These are phyloP conservation scores for Phytophthora capsici DNA, from an alignment of 352 stramenopile species.

Conservation along the genomic window DNA sequence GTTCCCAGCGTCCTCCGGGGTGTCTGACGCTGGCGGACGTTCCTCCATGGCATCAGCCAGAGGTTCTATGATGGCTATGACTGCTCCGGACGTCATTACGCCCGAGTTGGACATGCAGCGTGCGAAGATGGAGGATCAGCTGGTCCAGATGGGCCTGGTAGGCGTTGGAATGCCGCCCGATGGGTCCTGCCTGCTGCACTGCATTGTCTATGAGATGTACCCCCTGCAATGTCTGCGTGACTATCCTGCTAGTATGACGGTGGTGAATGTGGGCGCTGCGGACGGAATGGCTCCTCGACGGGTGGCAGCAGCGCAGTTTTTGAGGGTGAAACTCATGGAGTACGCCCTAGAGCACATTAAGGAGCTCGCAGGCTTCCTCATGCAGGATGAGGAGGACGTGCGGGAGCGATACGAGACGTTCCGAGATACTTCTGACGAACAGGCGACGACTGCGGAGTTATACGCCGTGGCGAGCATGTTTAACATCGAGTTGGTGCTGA, in stretches of 20 bases:
- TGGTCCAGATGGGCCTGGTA: conserved; percentile 64
- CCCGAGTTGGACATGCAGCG: conserved; percentile 78
- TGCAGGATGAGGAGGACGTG: conserved; percentile 79
- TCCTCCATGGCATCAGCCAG: conserved; percentile 39
- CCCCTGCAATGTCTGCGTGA: conserved; percentile 76
- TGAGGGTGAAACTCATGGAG: conserved; percentile 75
- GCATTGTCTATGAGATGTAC: conserved; percentile 88
- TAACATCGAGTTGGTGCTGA: conserved; percentile 79
- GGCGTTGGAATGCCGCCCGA: conserved; percentile 85
- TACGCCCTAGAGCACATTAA: conserved; percentile 77
- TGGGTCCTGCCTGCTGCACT: conserved; percentile 84
- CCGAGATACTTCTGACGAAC: conserved; percentile 71
- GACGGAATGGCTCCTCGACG: conserved; percentile 79
- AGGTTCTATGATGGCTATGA: conserved; percentile 67
- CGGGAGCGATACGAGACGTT: conserved; percentile 78
- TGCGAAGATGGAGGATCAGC: conserved; percentile 78
- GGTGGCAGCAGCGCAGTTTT: conserved; percentile 65
- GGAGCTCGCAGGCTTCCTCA: conserved; percentile 61
- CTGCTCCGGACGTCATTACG: conserved; percentile 69
- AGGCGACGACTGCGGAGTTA: conserved; percentile 80
- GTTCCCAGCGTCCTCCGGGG: conserved; percentile 52
- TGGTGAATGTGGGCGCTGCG: conserved; percentile 82
- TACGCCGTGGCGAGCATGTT: conserved; percentile 86
- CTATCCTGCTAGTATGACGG: conserved; percentile 74
- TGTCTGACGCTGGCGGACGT: conserved; percentile 30